Evolutionary conservation across 345 rosid genomes (phyloP), one percentile per base, ranked within the genome.

Genomic region (Euphorbia tirucalli): DNA sequence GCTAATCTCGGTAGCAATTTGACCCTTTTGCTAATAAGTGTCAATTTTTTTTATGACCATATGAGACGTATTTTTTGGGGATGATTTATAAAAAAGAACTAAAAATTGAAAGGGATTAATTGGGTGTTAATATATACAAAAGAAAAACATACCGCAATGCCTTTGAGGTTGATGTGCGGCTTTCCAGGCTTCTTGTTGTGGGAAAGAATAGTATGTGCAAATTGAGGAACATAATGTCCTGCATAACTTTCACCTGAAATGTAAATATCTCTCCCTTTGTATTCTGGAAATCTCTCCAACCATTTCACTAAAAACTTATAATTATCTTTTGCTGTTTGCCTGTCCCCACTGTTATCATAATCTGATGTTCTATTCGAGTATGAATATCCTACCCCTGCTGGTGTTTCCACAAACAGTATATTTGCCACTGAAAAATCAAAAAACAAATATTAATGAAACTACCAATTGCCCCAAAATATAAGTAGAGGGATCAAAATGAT

Each of bases 231-330:
- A 72, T 88, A 92, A 75, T 94, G 97, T 0, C 96, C 97, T 0
- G 96, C 96, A 56, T 94, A 91, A 79, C 98, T 91, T 79, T 94
- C 97, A 0, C 97, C 98, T n/a, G 96, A 44, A 9, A 94, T 83
- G 74, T 86, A 94, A 28, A 94, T 81, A 0, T 87, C 92, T 57
- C 93, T 80, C 66, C 70, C 80, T 77, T 82, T 87, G 75, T 84
- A 90, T 73, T 90, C 96, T 0, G 98, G 97, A 76, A 92, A 94
- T 68, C 96, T 87, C 81, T 85, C 85, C 5, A 94, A 60, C 98
- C 98, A 92, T n/a, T 87, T 87, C 16, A 82, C 75, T 81, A 94
- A 49, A 77, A 92, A 90, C 22, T 79, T 79, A 57, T 81, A 89
- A 71, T 89, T 94, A 16, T 94, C 96, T 2, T 63, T 81, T 0